Conservation (phyloP, 2,329 filamentous ascomycete genomes). For the Exophiala mesophila region DNA sequence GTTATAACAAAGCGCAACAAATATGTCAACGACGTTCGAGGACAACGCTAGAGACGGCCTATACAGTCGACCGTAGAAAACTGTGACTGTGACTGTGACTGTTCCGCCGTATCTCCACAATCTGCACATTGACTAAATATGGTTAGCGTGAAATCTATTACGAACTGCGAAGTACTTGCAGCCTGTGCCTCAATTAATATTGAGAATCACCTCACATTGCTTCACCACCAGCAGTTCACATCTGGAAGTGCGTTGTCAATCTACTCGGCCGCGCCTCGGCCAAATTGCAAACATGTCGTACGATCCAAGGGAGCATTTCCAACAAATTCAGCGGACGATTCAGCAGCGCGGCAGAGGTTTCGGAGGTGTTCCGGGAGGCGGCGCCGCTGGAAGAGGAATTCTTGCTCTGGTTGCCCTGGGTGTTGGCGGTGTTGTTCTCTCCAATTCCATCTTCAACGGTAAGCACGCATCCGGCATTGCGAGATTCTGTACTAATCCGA, state of each 20-base stretch:
- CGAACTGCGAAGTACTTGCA: neutral
- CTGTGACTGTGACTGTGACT: too few species aligned
- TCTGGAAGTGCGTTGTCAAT: constrained; percentile 9
- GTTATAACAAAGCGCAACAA: too few species aligned
- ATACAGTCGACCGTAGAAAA: too few species aligned
- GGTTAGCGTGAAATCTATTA: neutral
- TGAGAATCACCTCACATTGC: too few species aligned
- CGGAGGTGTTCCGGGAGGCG: constrained; percentile 49
- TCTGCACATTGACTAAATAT: neutral
- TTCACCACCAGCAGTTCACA: neutral
- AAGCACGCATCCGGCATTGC: constrained; percentile 19
- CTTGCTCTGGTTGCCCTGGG: constrained; percentile 51
- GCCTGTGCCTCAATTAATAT: too few species aligned
- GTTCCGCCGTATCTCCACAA: neutral
- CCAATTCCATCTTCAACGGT: constrained; percentile 66
- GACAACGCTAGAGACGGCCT: too few species aligned
- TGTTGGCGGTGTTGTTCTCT: constrained; percentile 37
- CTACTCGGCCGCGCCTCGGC: neutral
- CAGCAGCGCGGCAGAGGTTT: constrained; percentile 50
- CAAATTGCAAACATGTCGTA: constrained; percentile 21
- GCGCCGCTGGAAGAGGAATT: constrained; percentile 51
- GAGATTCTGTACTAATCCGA: constrained; percentile 7
- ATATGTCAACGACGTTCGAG: too few species aligned
- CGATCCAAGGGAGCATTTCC: constrained; percentile 62
- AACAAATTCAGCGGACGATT: constrained; percentile 59